Evolutionary conservation across 306 rosid species (phyloP).

Genomic region (peach (Prunus persica)): Prunus_persica_NCBIv2 NC_034009.1:14501501-14502000

Average conservation of each 20-base stretch:
- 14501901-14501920: conserved; percentile 51
- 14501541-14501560: no score
- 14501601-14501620: no score
- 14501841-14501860: not conserved
- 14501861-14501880: conserved; percentile 12
- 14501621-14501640: no score
- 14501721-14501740: not conserved
- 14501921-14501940: conserved; percentile 97
- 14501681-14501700: not conserved
- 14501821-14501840: conserved; percentile 7
- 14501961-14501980: conserved; percentile 69
- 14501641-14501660: no score
- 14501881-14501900: not conserved
- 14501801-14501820: not conserved
- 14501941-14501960: conserved; percentile 95
- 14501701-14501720: not conserved
- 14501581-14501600: no score
- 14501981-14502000: conserved; percentile 60
- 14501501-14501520: no score
- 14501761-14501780: not conserved
- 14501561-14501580: no score
- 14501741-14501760: conserved; percentile 1
- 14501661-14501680: no score
- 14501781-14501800: not conserved
- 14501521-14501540: no score